Base-by-base conservation (phyloP, 352 stramenopile species). In the Globisporangium abappressorium region DNA sequence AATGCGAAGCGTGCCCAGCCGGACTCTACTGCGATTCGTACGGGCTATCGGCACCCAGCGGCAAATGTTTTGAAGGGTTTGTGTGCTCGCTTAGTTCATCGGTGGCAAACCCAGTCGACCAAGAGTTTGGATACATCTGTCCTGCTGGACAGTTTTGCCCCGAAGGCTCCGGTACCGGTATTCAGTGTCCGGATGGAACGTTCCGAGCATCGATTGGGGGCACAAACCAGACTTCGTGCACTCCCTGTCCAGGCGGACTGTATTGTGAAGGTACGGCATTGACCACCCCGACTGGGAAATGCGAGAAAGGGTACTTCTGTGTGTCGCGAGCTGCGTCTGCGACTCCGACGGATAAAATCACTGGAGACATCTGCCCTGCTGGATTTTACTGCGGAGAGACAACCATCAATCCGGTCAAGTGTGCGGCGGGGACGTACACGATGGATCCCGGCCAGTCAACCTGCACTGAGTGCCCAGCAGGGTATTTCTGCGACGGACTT, bases 11-110 rank as follows among this genome's bases (percentile, higher is more conserved):
- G 22, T 98, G 94, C 73, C 77, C 87, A 11, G 72, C 81, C 9
- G 94, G 94, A 0, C 83, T 75, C 28, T 98, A 92, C 55, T 98
- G 94, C 69, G 92, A 98, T 57, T 89, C 91, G 18, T 94, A 90
- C 57, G 89, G 85, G 1, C 65, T 90, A 1, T 80, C 68, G 0
- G 43, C 56, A 3, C 80, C 78, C 18, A 92, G 82, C 68, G 84
- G 79, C 0, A 71, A 69, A 4, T 94, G 85, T 61, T 76, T 91
- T 9, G 82, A 81, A 65, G 85, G 85, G 0, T 92, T 89, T 68
- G 73, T 92, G 2, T 94, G 85, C 47, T 56, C 63, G 4, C 81
- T 70, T 59, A 81, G 47, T 14, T 97, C 85, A 0, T 76, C 81
- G 8, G 73, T 91, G 47, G 64, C 78, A 20, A 95, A 91, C 56